phyloP scores from a whole-genome alignment of 2,329 filamentous ascomycete genomes.

The Scedosporium dehoogii region DNA sequence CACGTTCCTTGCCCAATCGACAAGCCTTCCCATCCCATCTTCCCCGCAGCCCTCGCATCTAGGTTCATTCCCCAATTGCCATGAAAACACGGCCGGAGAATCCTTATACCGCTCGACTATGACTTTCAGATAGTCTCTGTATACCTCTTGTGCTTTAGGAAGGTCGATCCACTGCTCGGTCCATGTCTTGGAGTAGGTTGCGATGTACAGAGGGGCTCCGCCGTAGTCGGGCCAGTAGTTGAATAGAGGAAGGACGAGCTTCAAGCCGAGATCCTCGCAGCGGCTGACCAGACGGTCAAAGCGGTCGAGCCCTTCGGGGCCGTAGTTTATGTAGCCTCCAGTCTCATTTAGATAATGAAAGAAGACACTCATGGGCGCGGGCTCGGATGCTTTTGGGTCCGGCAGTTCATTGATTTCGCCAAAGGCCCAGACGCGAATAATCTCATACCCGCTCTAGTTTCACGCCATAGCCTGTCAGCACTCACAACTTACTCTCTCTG shows the following conservation, averaged over 20 bases:
- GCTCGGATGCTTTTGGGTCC: constrained; percentile 41
- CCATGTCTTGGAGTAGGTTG: constrained; percentile 39
- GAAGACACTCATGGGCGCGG: constrained; percentile 29
- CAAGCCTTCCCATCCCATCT: constrained; percentile 35
- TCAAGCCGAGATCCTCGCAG: background rate
- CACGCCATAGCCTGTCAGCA: background rate
- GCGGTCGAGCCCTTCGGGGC: constrained; percentile 42
- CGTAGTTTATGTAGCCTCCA: constrained; percentile 51
- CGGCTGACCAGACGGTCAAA: background rate
- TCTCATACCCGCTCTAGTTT: constrained; percentile 37
- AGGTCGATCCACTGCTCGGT: constrained; percentile 14
- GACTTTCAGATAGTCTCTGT: constrained; percentile 26
- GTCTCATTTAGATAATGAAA: constrained; percentile 43
- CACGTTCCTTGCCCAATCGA: constrained; percentile 43
- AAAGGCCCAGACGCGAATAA: constrained; percentile 54
- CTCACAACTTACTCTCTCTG: too few species aligned
- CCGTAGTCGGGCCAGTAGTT: constrained; percentile 64
- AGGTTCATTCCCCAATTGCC: constrained; percentile 46
- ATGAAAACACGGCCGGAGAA: constrained; percentile 37
- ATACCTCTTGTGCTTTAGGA: background rate
- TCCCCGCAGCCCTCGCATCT: constrained; percentile 50
- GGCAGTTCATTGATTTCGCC: background rate
- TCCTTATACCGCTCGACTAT: constrained; percentile 35
- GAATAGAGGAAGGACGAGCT: constrained; percentile 31
- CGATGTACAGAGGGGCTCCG: constrained; percentile 49